Evolutionary conservation across 495 filamentous ascomycete genomes (phyloP).

Genomic region (Parmelia sp.): DNA sequence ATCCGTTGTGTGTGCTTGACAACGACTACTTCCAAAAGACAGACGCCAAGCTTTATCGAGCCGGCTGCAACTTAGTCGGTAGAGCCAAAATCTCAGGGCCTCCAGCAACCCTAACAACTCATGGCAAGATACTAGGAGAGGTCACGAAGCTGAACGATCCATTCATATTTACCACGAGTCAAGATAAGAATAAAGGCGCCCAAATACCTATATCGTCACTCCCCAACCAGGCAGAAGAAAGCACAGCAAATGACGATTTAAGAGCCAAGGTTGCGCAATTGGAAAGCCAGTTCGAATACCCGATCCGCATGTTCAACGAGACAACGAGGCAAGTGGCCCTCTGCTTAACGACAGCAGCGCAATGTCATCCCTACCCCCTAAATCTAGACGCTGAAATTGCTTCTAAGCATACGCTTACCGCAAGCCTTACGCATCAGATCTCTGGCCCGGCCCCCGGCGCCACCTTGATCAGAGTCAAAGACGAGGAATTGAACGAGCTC

Average conservation of each 20-base stretch:
- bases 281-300: not conserved
- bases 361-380: not conserved
- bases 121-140: conserved; percentile 1
- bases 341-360: not conserved
- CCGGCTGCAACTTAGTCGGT: not conserved
- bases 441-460: not conserved
- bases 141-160: not conserved
- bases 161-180: not conserved
- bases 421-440: not conserved
- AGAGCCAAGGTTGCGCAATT: not conserved
- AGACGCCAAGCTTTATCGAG: not conserved
- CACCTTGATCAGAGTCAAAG: not conserved
- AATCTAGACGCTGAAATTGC: not conserved
- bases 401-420: not conserved
- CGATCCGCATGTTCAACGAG: not conserved
- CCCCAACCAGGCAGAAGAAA: not conserved
- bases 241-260: not conserved
- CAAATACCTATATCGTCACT: not conserved
- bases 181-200: not conserved
- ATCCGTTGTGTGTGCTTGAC: not conserved
- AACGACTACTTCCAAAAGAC: conserved; percentile 1
- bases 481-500: not conserved
- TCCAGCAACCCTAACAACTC: not conserved
- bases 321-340: not conserved
- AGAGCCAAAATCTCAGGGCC: not conserved